These are phyloP conservation scores for Cucurbita maxima DNA, from an alignment of 306 rosid species.

Conservation along the genomic window DNA sequence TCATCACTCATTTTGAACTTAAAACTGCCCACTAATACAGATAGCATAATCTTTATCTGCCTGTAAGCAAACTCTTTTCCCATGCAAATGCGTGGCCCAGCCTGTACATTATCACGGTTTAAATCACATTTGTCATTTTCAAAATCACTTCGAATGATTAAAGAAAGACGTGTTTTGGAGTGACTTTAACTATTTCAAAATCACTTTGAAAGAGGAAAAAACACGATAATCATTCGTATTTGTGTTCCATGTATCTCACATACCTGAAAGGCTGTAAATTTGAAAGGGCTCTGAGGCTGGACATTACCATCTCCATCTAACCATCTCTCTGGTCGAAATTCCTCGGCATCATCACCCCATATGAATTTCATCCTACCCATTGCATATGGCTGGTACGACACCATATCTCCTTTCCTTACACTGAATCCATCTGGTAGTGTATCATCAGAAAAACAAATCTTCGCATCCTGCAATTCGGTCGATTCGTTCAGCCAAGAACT, in stretches of 20 bases:
- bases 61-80: conserved; percentile 86
- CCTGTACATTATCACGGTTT: conserved; percentile 25
- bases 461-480: conserved; percentile 10
- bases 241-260: neutral
- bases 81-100: conserved; percentile 68
- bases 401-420: conserved; percentile 13
- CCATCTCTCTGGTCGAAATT: conserved; percentile 24
- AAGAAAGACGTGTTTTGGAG: too few relatives aligned
- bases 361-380: conserved; percentile 20
- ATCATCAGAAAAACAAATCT: conserved; percentile 11
- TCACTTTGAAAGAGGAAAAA: too few relatives aligned
- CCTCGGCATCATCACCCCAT: conserved; percentile 25
- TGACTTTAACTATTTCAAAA: too few relatives aligned
- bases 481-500: neutral
- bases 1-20: conserved; percentile 46
- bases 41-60: conserved; percentile 70
- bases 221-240: too few relatives aligned
- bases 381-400: conserved; percentile 15
- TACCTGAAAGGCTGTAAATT: conserved; percentile 24
- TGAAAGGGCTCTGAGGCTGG: conserved; percentile 18
- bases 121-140: too few relatives aligned
- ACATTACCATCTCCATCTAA: conserved; percentile 12
- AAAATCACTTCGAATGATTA: too few relatives aligned
- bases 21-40: conserved; percentile 40
- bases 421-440: conserved; percentile 16